These are phyloP conservation scores for Hymenoscyphus scutula DNA, from an alignment of 2,329 filamentous ascomycete genomes.

Conservation along the genomic window DNA sequence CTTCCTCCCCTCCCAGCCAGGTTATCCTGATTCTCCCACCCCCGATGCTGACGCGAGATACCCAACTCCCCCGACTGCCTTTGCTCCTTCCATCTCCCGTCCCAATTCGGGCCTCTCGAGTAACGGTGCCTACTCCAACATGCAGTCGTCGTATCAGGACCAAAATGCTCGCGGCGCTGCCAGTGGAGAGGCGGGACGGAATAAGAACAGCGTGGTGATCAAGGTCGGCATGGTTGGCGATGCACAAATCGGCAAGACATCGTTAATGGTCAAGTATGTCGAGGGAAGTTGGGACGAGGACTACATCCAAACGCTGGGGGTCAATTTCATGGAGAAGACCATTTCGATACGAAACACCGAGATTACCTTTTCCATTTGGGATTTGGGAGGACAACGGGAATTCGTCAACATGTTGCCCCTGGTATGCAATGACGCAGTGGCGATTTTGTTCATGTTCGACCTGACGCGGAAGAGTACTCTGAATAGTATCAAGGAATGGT, in stretches of 20 bases:
- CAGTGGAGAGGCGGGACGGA: slow-evolving; percentile 29
- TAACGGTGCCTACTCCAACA: slow-evolving; percentile 33
- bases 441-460: slow-evolving; percentile 99
- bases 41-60: slow-evolving; percentile 34
- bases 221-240: slow-evolving; percentile 99
- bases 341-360: slow-evolving; percentile 99
- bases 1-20: slow-evolving; percentile 31
- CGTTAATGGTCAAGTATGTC: slow-evolving; percentile 99
- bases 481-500: slow-evolving; percentile 99
- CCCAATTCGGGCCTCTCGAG: slow-evolving; percentile 36
- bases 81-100: slow-evolving; percentile 35
- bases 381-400: slow-evolving; percentile 93
- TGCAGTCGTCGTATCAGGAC: slow-evolving; percentile 35
- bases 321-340: slow-evolving; percentile 99
- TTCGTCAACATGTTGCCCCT: slow-evolving; percentile 99
- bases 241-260: slow-evolving; percentile 98
- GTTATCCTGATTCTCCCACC: slow-evolving; percentile 31
- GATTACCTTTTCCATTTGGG: slow-evolving; percentile 99
- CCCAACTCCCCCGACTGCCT: slow-evolving; percentile 35
- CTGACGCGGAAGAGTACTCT: slow-evolving; percentile 95
- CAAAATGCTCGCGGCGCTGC: slow-evolving; percentile 33
- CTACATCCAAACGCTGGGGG: slow-evolving; percentile 96
- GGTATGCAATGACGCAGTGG: slow-evolving; percentile 98
- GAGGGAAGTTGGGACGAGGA: slow-evolving; percentile 99
- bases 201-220: slow-evolving; percentile 79